phyloP scores from a whole-genome alignment of 2,329 filamentous ascomycete species.

The Pseudogymnoascus verrucosus region DNA sequence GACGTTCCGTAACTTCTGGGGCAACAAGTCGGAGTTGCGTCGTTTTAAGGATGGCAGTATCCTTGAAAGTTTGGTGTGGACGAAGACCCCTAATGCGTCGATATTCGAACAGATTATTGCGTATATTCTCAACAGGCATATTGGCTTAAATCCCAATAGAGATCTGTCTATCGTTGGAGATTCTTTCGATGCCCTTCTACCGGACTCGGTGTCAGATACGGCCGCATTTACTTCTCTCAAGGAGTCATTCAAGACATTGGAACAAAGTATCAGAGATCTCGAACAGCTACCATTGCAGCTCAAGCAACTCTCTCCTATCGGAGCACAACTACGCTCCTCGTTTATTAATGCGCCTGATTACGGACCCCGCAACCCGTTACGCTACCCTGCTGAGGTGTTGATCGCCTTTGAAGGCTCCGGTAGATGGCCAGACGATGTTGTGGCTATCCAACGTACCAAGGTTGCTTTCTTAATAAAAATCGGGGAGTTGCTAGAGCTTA shows the following conservation, averaged over 20 bases:
- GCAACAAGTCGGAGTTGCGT: slow-evolving; percentile 81
- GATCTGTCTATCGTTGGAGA: slow-evolving; percentile 37
- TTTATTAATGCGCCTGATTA: slow-evolving; percentile 48
- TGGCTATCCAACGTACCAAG: slow-evolving; percentile 88
- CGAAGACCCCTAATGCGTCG: slow-evolving; percentile 48
- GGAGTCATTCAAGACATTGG: slow-evolving; percentile 63
- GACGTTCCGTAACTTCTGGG: slow-evolving; percentile 87
- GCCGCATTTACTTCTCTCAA: slow-evolving; percentile 60
- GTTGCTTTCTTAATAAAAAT: slow-evolving; percentile 73
- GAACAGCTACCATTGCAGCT: slow-evolving; percentile 83
- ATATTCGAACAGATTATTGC: slow-evolving; percentile 73
- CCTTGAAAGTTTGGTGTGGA: slow-evolving; percentile 85
- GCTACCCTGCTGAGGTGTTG: slow-evolving; percentile 64
- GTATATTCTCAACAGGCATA: slow-evolving; percentile 62
- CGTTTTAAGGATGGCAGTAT: slow-evolving; percentile 95
- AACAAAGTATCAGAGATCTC: slow-evolving; percentile 67
- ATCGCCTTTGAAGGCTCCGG: slow-evolving; percentile 90
- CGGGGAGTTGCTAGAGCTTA: slow-evolving; percentile 54
- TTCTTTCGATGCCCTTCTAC: slow-evolving; percentile 37
- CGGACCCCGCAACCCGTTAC: slow-evolving; percentile 30
- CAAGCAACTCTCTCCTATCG: slow-evolving; percentile 67
- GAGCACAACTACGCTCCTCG: slow-evolving; percentile 65
- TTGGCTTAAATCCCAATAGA: slow-evolving; percentile 44
- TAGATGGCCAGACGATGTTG: slow-evolving; percentile 87
- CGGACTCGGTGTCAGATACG: slow-evolving; percentile 27